Base-by-base conservation (phyloP, 768 basidiomycete species). In the Termitomyces sp. region DNA sequence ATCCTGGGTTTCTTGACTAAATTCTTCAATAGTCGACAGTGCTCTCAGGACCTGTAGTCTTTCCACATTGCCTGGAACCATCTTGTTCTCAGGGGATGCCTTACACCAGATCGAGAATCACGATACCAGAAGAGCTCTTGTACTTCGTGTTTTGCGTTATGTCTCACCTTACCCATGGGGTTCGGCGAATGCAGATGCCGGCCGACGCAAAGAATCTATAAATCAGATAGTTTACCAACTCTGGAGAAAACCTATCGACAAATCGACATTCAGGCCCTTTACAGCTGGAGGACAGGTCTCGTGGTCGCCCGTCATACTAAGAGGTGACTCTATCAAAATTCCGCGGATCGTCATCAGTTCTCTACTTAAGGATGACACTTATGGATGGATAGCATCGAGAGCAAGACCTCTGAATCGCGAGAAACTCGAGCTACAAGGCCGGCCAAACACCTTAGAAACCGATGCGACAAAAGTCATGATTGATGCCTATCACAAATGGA, bases 141-240 rank as follows among this genome's bases (percentile, higher is more conserved):
- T 84, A 56, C 67, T 79, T 40, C 79, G 83, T 31, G 72, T 86
- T 27, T 70, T 91, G 49, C 88, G 89, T 13, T 88, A 84, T 61
- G 71, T 84, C 39, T 92, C 91, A 0, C 85, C 82, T 42, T 73
- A 80, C 36, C 86, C 89, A 2, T 94, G 91, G 91, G 91, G 91
- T 5, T 82, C 83, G 44, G 62, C 78, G 16, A 78, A 73, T 7
- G 81, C 90, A 2, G 84, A 90, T 59, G 82, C 76, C 2, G 69
- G 78, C 55, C 78, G 91, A 32, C 76, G 81, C 9, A 66, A 63
- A 38, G 58, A 53, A 6, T 78, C 76, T 47, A 65, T 88, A 27
- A 57, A 70, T 1, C 74, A 74, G 35, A 81, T 91, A 53, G 64
- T 79, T 18, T 46, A 67, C 12, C 70, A 69, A 6, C 57, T 91